Conservation (phyloP, 805 yeast species). For the Sugiyamaella floridensis region DNA sequence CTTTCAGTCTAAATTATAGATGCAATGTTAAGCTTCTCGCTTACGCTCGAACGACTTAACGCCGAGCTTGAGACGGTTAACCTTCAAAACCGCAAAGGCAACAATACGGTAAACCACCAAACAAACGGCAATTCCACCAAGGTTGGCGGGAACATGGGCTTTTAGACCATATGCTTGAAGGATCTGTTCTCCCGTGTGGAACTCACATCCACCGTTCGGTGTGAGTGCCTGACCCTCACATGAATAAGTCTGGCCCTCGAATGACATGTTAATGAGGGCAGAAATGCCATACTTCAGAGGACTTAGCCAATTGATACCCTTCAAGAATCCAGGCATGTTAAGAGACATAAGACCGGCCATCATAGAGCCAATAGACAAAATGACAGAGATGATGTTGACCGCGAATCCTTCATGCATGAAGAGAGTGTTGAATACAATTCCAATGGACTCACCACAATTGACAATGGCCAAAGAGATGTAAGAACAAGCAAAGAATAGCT, state of each 20-base stretch:
- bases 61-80: slow-evolving; percentile 21
- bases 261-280: slow-evolving; percentile 52
- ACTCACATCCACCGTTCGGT: slow-evolving; percentile 38
- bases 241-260: slow-evolving; percentile 43
- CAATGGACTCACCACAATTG: slow-evolving; percentile 78
- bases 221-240: slow-evolving; percentile 38
- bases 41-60: slow-evolving; percentile 6
- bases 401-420: slow-evolving; percentile 76
- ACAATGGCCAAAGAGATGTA: slow-evolving; percentile 48
- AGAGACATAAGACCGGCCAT: slow-evolving; percentile 84
- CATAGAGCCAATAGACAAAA: slow-evolving; percentile 63
- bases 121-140: slow-evolving; percentile 23
- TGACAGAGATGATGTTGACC: slow-evolving; percentile 59
- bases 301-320: slow-evolving; percentile 66
- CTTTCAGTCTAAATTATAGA: background rate
- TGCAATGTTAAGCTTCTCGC: background rate
- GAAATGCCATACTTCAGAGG: slow-evolving; percentile 71
- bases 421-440: slow-evolving; percentile 69
- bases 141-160: slow-evolving; percentile 14
- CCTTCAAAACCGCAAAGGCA: slow-evolving; percentile 22
- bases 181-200: slow-evolving; percentile 50
- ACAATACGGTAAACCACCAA: slow-evolving; percentile 23
- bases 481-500: slow-evolving; percentile 58
- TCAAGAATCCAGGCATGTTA: slow-evolving; percentile 61
- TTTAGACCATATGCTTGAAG: slow-evolving; percentile 44